A percentile compares a stretch with the other conserved stretches of the same genome.
Evolutionary conservation across 768 basidiomycete species (phyloP).

Genomic region (Kondoa subrosea): DNA sequence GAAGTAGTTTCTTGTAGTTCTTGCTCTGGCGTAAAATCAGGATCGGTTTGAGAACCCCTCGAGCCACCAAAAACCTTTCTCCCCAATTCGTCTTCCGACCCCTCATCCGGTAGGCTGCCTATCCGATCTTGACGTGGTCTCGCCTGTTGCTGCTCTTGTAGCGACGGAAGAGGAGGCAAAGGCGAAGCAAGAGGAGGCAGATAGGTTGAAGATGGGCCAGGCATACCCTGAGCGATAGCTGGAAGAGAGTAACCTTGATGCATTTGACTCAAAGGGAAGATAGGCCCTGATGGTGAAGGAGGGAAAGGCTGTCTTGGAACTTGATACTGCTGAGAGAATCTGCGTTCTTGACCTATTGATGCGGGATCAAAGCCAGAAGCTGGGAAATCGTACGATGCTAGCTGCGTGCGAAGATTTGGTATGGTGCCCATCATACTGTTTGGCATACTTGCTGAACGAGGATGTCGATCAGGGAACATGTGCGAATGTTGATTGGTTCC

Average conservation of each 20-base stretch:
- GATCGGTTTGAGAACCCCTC: not conserved
- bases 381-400: not conserved
- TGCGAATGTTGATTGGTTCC: not conserved
- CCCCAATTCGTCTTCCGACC: not conserved
- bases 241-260: not conserved
- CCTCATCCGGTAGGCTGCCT: not conserved
- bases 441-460: not conserved
- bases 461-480: not conserved
- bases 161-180: too few relatives aligned
- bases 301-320: not conserved
- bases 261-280: not conserved
- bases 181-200: too few relatives aligned
- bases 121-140: not conserved
- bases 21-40: not conserved
- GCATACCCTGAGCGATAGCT: not conserved
- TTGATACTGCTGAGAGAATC: not conserved
- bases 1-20: too few relatives aligned
- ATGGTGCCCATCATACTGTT: not conserved
- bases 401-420: not conserved
- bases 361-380: not conserved
- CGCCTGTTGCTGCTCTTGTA: too few relatives aligned
- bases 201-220: too few relatives aligned
- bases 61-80: not conserved
- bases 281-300: not conserved
- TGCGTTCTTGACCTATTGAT: not conserved